Evolutionary conservation across 164 flowering plant genomes (phyloP).

Genomic region (Protea cynaroides): DNA sequence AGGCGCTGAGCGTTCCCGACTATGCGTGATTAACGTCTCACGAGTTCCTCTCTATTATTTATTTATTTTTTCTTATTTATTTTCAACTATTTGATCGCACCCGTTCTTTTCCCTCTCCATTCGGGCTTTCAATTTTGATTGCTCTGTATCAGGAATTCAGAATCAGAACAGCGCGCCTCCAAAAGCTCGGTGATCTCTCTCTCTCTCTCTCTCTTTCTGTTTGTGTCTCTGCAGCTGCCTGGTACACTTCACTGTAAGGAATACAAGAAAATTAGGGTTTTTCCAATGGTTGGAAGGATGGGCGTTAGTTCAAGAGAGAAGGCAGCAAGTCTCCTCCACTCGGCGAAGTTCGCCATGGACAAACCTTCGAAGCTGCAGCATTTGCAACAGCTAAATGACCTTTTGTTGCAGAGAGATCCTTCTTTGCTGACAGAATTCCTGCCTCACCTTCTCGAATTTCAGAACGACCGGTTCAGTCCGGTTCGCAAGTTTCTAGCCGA

Average conservation of each 20-base stretch:
- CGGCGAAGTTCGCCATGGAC: constrained; percentile 40
- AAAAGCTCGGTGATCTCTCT: too few relatives aligned
- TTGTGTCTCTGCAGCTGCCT: neutral
- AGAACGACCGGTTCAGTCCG: constrained; percentile 52
- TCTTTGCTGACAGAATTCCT: constrained; percentile 44
- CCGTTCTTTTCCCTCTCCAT: too few relatives aligned
- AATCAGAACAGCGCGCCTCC: too few relatives aligned
- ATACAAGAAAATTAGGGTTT: constrained; percentile 24
- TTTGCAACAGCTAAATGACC: constrained; percentile 39
- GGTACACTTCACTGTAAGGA: neutral
- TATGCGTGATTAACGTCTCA: too few relatives aligned
- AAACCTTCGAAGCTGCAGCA: constrained; percentile 52
- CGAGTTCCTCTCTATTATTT: too few relatives aligned
- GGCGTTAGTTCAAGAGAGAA: constrained; percentile 34
- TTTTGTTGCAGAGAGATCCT: constrained; percentile 32
- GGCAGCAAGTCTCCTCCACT: constrained; percentile 37
- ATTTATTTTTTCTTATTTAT: too few relatives aligned
- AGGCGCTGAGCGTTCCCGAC: too few relatives aligned
- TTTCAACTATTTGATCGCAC: too few relatives aligned
- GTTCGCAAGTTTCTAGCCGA: constrained; percentile 59
- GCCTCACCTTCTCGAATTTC: constrained; percentile 52
- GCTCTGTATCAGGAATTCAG: too few relatives aligned
- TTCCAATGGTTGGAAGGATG: constrained; percentile 54
- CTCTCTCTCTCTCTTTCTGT: too few relatives aligned
- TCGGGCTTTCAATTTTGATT: too few relatives aligned